These are phyloP conservation scores for Logfia minima DNA, from an alignment of 129 eudicot species.

Conservation along the genomic window DNA sequence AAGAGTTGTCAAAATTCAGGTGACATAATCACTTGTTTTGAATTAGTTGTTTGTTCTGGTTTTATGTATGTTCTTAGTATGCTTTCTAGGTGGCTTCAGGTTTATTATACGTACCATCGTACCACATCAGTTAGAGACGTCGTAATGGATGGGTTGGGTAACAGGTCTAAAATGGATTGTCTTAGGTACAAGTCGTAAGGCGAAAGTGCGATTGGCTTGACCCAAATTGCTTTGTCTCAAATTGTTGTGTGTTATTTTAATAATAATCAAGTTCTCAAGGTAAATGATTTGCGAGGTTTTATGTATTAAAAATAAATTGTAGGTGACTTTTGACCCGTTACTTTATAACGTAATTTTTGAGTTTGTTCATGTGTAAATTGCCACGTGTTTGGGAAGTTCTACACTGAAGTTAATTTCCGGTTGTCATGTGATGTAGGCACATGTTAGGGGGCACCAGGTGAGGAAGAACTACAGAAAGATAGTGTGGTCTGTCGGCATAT, in stretches of 20 bases:
- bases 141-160: neutral
- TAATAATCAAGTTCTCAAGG: neutral
- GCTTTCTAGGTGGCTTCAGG: neutral
- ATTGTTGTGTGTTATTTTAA: neutral
- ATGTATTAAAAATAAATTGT: too few species aligned
- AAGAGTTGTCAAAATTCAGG: slow-evolving; percentile 93
- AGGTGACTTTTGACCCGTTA: neutral
- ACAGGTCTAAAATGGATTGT: neutral
- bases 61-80: neutral
- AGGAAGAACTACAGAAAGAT: slow-evolving; percentile 82
- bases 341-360: too few species aligned
- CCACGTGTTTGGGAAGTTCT: neutral
- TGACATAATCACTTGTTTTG: slow-evolving; percentile 16
- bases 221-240: neutral
- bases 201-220: too few species aligned
- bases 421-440: slow-evolving; percentile 57
- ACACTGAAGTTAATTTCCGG: neutral
- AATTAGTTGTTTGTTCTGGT: neutral
- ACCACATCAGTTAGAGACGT: neutral
- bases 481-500: slow-evolving; percentile 93
- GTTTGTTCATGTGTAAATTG: neutral
- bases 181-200: neutral
- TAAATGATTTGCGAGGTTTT: neutral
- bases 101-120: neutral
- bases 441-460: slow-evolving; percentile 96